Conservation (phyloP, 352 stramenopile species). For the Globisporangium nagaii region DNA sequence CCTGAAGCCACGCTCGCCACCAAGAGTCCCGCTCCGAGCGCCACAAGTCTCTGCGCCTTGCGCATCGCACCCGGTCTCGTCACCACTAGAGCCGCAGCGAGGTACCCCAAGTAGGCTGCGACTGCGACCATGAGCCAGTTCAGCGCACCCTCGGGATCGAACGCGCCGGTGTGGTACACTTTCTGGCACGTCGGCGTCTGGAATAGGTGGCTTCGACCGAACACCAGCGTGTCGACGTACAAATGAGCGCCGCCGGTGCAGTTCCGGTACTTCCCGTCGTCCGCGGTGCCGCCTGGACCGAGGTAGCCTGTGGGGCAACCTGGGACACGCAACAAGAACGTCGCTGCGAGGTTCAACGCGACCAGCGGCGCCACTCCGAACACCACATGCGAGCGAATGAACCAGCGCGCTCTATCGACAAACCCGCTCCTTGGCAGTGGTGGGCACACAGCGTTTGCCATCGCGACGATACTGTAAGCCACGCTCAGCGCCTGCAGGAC, state of each 20-base stretch:
- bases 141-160: slow-evolving; percentile 74
- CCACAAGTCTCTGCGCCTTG: slow-evolving; percentile 3
- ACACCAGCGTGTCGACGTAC: slow-evolving; percentile 58
- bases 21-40: not conserved
- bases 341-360: slow-evolving; percentile 43
- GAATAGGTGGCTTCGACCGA: slow-evolving; percentile 56
- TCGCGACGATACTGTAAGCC: slow-evolving; percentile 34
- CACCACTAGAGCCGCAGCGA: slow-evolving; percentile 31
- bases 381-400: slow-evolving; percentile 18
- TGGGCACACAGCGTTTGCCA: slow-evolving; percentile 8
- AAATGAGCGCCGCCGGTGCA: slow-evolving; percentile 81
- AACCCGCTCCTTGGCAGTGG: not conserved
- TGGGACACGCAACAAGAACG: slow-evolving; percentile 46
- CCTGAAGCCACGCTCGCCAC: slow-evolving; percentile 9
- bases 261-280: slow-evolving; percentile 34
- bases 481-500: slow-evolving; percentile 67
- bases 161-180: slow-evolving; percentile 51
- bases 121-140: slow-evolving; percentile 68
- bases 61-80: not conserved
- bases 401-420: too few species aligned
- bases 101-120: slow-evolving; percentile 62
- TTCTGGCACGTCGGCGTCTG: slow-evolving; percentile 53
- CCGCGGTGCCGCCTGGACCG: slow-evolving; percentile 50
- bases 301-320: slow-evolving; percentile 74
- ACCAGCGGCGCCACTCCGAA: slow-evolving; percentile 30